A percentile compares a stretch with the other conserved stretches of the same genome.
These are phyloP conservation scores for Termitomyces sp. DNA, from an alignment of 768 basidiomycete genomes.

Conservation along the genomic window DNA sequence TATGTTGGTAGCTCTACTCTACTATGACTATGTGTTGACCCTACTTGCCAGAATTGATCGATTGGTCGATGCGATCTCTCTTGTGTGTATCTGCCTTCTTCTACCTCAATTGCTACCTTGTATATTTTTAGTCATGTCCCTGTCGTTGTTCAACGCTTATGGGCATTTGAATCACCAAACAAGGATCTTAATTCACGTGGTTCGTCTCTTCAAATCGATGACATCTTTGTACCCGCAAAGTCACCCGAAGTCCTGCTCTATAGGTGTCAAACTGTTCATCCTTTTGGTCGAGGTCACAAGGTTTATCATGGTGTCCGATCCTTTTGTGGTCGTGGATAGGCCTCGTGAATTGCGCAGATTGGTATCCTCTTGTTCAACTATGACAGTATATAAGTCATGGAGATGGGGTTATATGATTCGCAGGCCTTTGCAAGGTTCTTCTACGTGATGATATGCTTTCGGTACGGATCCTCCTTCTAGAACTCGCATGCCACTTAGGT, in stretches of 20 bases:
- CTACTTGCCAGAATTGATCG: conserved; percentile 33
- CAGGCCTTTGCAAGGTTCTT: neutral
- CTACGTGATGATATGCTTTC: neutral
- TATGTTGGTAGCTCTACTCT: neutral
- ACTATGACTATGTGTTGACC: conserved; percentile 33
- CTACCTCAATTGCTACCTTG: conserved; percentile 40
- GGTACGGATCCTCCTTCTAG: neutral
- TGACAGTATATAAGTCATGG: conserved; percentile 34
- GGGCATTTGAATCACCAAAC: conserved; percentile 17
- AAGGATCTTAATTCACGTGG: conserved; percentile 15
- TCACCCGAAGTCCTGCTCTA: too few species aligned
- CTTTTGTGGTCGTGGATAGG: conserved; percentile 12
- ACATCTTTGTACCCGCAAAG: too few species aligned
- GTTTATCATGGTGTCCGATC: neutral
- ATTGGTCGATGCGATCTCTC: conserved; percentile 30
- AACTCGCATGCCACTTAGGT: neutral
- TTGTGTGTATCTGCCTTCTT: conserved; percentile 33
- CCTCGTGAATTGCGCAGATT: conserved; percentile 31
- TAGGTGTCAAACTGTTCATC: neutral
- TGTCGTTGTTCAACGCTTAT: conserved; percentile 29
- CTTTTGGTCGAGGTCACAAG: neutral
- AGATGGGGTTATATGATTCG: conserved; percentile 7
- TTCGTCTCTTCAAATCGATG: too few species aligned
- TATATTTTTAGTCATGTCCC: conserved; percentile 16
- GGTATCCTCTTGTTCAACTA: conserved; percentile 31